Conservation (phyloP, 768 basidiomycete species). For the Hemileccinum rubropunctum region DNA sequence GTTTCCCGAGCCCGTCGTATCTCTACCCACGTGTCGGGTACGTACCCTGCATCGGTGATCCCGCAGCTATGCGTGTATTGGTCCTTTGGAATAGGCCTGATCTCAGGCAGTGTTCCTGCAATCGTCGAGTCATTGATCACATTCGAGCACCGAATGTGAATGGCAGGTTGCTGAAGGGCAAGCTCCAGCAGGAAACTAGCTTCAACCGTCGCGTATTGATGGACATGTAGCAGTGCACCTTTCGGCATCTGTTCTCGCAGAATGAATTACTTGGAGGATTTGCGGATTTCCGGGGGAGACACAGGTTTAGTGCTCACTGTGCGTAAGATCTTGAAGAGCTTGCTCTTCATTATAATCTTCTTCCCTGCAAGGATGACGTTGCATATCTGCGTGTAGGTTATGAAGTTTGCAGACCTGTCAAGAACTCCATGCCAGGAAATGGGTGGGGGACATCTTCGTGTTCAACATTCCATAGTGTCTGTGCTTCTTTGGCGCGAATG, state of each 20-base stretch:
- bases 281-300: not conserved
- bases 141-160: slow-evolving; percentile 36
- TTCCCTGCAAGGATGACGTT: slow-evolving; percentile 22
- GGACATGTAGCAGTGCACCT: slow-evolving; percentile 44
- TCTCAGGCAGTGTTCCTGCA: slow-evolving; percentile 32
- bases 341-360: slow-evolving; percentile 35
- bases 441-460: slow-evolving; percentile 51
- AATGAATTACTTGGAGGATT: not conserved
- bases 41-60: slow-evolving; percentile 30
- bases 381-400: not conserved
- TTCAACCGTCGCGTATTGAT: slow-evolving; percentile 43
- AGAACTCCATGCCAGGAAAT: slow-evolving; percentile 75
- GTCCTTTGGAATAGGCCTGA: slow-evolving; percentile 32
- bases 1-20: slow-evolving; percentile 33
- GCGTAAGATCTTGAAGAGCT: slow-evolving; percentile 38
- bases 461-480: slow-evolving; percentile 56
- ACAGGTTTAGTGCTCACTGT: slow-evolving; percentile 22
- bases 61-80: slow-evolving; percentile 20
- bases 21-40: slow-evolving; percentile 34
- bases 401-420: slow-evolving; percentile 47
- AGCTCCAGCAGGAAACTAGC: slow-evolving; percentile 32
- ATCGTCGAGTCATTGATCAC: slow-evolving; percentile 25
- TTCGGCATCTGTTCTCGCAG: slow-evolving; percentile 42
- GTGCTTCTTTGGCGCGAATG: slow-evolving; percentile 52
- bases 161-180: slow-evolving; percentile 36